A percentile compares a stretch with the other conserved stretches of the same genome.
Evolutionary conservation across 495 filamentous ascomycete genomes (phyloP).

Genomic region (Penicillium bovifimosum): DNA sequence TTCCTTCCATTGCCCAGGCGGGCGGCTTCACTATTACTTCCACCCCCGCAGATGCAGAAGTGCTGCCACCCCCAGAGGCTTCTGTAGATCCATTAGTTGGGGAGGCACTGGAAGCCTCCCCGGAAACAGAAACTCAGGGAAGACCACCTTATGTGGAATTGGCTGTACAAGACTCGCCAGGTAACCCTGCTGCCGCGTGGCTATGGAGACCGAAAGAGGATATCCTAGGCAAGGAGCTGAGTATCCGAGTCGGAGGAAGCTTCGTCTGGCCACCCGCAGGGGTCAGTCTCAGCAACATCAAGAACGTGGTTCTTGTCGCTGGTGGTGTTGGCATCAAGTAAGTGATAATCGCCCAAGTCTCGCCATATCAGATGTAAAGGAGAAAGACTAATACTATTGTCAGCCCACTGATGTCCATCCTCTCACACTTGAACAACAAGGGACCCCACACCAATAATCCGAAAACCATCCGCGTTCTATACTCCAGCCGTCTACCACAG

Average conservation of each 20-base stretch:
- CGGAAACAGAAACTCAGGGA: constrained; percentile 22
- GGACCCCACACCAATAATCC: constrained; percentile 13
- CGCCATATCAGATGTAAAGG: background rate
- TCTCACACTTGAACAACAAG: constrained; percentile 41
- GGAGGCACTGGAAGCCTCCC: constrained; percentile 17
- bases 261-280: constrained; percentile 68
- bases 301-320: constrained; percentile 65
- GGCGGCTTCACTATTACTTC: constrained; percentile 90
- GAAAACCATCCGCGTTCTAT: constrained; percentile 36
- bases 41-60: constrained; percentile 46
- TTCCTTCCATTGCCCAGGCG: constrained; percentile 58
- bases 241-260: constrained; percentile 69
- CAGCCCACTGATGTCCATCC: constrained; percentile 56
- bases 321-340: constrained; percentile 82
- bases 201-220: constrained; percentile 54
- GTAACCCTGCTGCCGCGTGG: constrained; percentile 69
- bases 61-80: constrained; percentile 25
- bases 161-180: constrained; percentile 60
- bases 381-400: background rate
- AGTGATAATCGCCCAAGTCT: constrained; percentile 2
- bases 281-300: constrained; percentile 34
- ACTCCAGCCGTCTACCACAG: constrained; percentile 38
- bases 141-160: constrained; percentile 58
- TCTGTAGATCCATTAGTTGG: constrained; percentile 13
- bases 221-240: constrained; percentile 53